Base-by-base conservation (phyloP, 169 alveolate species). In the Eimeria praecox region DNA sequence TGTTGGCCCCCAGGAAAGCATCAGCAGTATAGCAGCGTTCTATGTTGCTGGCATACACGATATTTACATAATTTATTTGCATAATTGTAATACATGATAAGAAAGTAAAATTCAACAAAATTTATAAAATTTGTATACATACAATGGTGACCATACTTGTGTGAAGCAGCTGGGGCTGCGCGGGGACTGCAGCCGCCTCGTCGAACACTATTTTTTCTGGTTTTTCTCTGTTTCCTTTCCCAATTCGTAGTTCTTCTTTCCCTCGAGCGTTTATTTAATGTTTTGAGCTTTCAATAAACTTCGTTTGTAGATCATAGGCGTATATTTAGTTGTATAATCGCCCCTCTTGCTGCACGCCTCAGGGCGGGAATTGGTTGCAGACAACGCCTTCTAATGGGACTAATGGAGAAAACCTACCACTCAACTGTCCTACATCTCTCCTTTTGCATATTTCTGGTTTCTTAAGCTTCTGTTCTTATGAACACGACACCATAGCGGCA, bases 131-230 rank as follows among this genome's bases (percentile, higher is more conserved):
- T 3, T 62, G 35, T 24, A 24, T 2, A 2, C 3, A 62, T 2
- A 2, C 2, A 27, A 9, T 16, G 12, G 62, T 30, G 78, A 71
- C 38, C 6, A 16, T 38, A 33, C 52, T 27, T 3, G 82, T 16
- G 12, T 38, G 30, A 71, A 12, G 4, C 49, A 16, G 24, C 4
- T 35, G 82, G 46, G 82, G 52, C 82, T 71, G 82, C 27, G 82
- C 82, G 49, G 30, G 77, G 46, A 35, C 82, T 35, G 82, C 82
- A 71, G 52, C 82, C 82, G 82, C 82, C 82, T 71, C 49, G 8
- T 12, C 4, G 4, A 3, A 71, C 6, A 33, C 2, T 6, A 35
- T 16, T 27, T 16, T 18, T 12, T 0, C 9, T 71, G n/a, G 4
- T 14, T 1, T 35, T 33, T 38, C 49, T 18, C 38, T 71, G 77